Base-by-base conservation (phyloP, 2,329 filamentous ascomycete genomes). In the Colletotrichum godetiae region DNA sequence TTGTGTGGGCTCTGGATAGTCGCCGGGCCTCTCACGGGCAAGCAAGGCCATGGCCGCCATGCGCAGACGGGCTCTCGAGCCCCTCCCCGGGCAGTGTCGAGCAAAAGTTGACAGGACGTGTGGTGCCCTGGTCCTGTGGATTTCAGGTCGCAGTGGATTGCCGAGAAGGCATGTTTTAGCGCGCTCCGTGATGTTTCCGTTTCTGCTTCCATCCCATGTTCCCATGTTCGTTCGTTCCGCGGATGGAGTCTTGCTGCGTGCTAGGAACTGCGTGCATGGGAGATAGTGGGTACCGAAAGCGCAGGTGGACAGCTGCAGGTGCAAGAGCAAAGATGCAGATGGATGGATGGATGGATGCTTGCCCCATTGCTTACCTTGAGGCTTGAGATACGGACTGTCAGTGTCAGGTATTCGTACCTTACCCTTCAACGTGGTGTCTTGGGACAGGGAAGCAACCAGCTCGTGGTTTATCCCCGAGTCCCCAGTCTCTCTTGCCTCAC, bases 151-250 rank as follows among this genome's bases (percentile, higher is more conserved):
- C 33, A 69, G 58, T 69, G 69, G 69, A 59, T 72, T 65, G 60
- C 60, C 55, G 55, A 73, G 60, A 56, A 58, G 33, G 60, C n/a
- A 55, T 73, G 70, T 73, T 73, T 73, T 73, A 73, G 70, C 67
- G 67, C 49, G 56, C 70, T 66, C 35, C 56, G 31, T 68, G 58
- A 63, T 72, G 69, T 70, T 70, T 70, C 67, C 53, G 70, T 61
- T 66, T 60, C 49, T 65, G 59, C 29, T 58, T 33, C 55, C 15
- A n/a, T 46, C 31, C 49, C 55, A 42, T 35, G 19, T 52, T 42
- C 13, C 37, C 37, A 13, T 42, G 37, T 42, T 42, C 13, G 5
- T 42, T 66, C 55, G 52, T 31, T 65, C 15, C 22, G 15, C 24
- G 19, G 13, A 61, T 58, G 61, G 62, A 46, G n/a, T 56, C 33